Evolutionary conservation across 495 filamentous ascomycete species (phyloP).

Genomic region (Usnea hakonensis): DNA sequence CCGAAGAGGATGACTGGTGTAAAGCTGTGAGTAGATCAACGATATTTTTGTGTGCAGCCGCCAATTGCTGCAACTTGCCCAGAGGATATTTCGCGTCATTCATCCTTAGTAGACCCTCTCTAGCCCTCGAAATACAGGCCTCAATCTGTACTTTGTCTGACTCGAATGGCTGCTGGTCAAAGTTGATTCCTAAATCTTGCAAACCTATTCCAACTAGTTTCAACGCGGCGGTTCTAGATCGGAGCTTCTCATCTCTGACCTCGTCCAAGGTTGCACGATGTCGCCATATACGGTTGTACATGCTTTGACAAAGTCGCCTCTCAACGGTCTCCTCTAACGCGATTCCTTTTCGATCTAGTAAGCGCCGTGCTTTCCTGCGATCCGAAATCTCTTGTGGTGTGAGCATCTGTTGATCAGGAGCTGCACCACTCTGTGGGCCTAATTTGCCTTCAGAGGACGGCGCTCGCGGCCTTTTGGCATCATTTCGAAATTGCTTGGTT

Average conservation of each 20-base stretch:
- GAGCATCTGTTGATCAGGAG: constrained; percentile 76
- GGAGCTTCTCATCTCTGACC: constrained; percentile 86
- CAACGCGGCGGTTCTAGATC: constrained; percentile 88
- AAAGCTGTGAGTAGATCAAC: constrained; percentile 74
- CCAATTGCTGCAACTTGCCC: constrained; percentile 85
- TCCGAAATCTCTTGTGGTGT: constrained; percentile 77
- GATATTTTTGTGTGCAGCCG: constrained; percentile 83
- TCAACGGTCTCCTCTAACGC: constrained; percentile 91
- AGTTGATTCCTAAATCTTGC: constrained; percentile 75
- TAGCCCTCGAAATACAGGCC: constrained; percentile 64
- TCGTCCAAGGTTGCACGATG: constrained; percentile 91
- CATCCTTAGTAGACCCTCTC: constrained; percentile 73
- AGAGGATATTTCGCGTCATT: constrained; percentile 77
- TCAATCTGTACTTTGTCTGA: constrained; percentile 55
- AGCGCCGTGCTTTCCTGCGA: constrained; percentile 66
- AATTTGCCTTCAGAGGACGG: constrained; percentile 23
- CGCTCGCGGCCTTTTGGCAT: constrained; percentile 15
- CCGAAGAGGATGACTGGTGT: constrained; percentile 82
- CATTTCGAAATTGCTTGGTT: constrained; percentile 55
- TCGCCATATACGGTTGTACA: constrained; percentile 83
- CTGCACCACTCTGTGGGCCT: constrained; percentile 14
- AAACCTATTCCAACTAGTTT: constrained; percentile 83
- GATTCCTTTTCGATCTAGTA: constrained; percentile 64
- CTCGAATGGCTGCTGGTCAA: constrained; percentile 38
- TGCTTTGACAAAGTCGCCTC: constrained; percentile 71